A percentile compares a stretch with the other conserved stretches of the same genome.
Evolutionary conservation across 2,329 filamentous ascomycete species (phyloP).

Genomic region (Periconia macrospinosa): DNA sequence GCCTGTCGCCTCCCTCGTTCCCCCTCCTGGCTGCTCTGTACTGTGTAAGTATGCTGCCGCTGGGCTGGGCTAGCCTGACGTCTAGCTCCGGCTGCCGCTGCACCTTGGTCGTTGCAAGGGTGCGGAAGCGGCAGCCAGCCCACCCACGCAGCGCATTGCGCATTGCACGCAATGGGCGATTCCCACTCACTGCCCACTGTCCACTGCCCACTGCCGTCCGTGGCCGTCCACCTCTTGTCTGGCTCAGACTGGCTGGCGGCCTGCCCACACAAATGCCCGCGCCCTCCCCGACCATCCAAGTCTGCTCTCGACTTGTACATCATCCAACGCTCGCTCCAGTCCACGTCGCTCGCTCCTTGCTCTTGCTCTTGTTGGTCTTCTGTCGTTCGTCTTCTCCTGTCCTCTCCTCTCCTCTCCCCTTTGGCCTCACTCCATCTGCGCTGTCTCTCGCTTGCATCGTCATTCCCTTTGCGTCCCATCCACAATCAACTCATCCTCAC

Average conservation of each 20-base stretch:
- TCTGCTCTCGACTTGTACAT: neutral
- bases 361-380: too few relatives aligned
- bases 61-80: too few relatives aligned
- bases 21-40: too few relatives aligned
- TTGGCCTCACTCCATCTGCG: neutral
- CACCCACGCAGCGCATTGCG: neutral
- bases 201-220: neutral
- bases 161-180: too few relatives aligned
- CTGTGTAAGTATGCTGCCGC: too few relatives aligned
- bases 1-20: too few relatives aligned
- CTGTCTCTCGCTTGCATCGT: conserved; percentile 13
- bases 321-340: conserved; percentile 23
- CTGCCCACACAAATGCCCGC: conserved; percentile 6
- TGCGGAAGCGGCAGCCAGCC: too few relatives aligned
- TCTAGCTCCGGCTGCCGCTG: too few relatives aligned
- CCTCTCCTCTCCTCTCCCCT: conserved; percentile 11
- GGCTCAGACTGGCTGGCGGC: neutral
- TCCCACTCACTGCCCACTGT: too few relatives aligned
- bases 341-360: too few relatives aligned
- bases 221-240: conserved; percentile 6
- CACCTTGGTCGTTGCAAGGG: too few relatives aligned
- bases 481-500: conserved; percentile 26
- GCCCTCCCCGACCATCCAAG: conserved; percentile 5
- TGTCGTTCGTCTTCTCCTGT: conserved; percentile 15
- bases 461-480: conserved; percentile 22